Evolutionary conservation across 169 alveolate species (phyloP).

Genomic region (Theileria luwenshuni): DNA sequence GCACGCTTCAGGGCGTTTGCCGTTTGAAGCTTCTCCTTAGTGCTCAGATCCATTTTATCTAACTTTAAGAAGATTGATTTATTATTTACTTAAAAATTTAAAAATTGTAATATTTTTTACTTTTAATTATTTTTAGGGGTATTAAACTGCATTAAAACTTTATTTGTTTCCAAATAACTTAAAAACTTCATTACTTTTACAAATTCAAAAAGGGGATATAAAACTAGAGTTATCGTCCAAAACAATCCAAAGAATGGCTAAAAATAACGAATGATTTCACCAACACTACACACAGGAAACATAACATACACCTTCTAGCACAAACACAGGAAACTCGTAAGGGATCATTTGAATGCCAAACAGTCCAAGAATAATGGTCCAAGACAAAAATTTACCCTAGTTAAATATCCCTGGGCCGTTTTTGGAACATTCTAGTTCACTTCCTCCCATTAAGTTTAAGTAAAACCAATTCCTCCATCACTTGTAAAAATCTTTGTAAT

Average conservation of each 20-base stretch:
- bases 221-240: not conserved
- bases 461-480: too few relatives aligned
- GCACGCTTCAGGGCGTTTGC: slow-evolving; percentile 68
- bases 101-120: not conserved
- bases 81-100: not conserved
- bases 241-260: not conserved
- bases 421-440: too few relatives aligned
- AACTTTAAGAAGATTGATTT: not conserved
- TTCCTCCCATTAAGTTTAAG: too few relatives aligned
- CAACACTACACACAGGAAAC: slow-evolving; percentile 6
- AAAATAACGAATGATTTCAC: not conserved
- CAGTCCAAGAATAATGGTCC: not conserved
- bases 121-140: not conserved
- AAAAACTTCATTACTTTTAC: too few relatives aligned
- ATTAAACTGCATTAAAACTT: slow-evolving; percentile 17
- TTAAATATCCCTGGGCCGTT: too few relatives aligned
- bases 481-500: too few relatives aligned
- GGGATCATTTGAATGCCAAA: slow-evolving; percentile 2
- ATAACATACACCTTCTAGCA: slow-evolving; percentile 24
- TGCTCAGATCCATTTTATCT: slow-evolving; percentile 30
- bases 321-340: not conserved
- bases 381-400: too few relatives aligned
- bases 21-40: slow-evolving; percentile 60
- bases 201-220: not conserved
- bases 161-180: not conserved